Base-by-base conservation (phyloP, 345 rosid species). In the Rhizophora mangle region DNA sequence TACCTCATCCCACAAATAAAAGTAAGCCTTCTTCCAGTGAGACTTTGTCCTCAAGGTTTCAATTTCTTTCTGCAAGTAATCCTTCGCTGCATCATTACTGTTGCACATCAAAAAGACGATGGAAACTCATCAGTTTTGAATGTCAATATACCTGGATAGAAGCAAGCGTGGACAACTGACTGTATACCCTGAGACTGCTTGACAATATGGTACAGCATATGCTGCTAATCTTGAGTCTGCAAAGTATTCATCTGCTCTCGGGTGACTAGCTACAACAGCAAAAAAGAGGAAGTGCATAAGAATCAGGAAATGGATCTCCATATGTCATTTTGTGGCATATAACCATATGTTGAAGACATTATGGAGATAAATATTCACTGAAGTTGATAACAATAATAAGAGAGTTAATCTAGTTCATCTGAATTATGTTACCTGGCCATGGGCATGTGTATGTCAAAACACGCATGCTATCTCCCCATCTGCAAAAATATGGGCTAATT, bases 1-100 rank as follows among this genome's bases (percentile, higher is more conserved):
- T 81, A 89, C 97, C 97, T 94, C 99, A 82, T 92, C 99, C 97
- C 97, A 94, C 61, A 92, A 76, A 81, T 94, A 94, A 81, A 94
- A 89, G 76, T 91, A 94, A 68, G 97, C 97, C 75, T 94, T 94
- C 72, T 89, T 91, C 99, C 99, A 94, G 78, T 92, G 96, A 72
- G 84, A 24, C 80, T 91, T 91, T 72, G 89, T 86, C 83, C 90
- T 88, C 86, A 91, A 82, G 72, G 86, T 82, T 85, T 89, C 96
- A 70, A 94, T 78, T 85, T 91, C 92, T 83, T 87, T 94, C 85
- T 71, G 97, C 87, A 94, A 78, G 82, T 87, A 84, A 73, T 76
- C 90, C 80, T 89, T 85, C 68, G 79, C 86, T 54, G 81, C 82
- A 64, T 74, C 87, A 76, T 81, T 84, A 72, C 90, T 88, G 86